phyloP scores from a whole-genome alignment of 2,329 filamentous ascomycete genomes.

The Metarhizium sp. region DNA sequence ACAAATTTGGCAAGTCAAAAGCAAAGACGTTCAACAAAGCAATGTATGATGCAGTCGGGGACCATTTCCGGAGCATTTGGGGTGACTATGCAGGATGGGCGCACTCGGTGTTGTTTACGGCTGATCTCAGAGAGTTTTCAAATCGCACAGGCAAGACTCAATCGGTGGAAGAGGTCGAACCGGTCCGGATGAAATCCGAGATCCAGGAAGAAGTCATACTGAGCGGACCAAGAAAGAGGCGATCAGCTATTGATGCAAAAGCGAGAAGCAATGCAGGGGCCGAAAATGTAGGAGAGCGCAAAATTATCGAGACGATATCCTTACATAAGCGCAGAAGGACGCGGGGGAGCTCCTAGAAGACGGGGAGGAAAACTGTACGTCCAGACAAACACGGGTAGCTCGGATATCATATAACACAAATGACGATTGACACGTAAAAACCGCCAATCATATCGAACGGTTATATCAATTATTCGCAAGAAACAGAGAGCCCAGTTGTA shows the following conservation, averaged over 20 bases:
- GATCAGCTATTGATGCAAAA: conserved; percentile 9
- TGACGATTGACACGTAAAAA: no score
- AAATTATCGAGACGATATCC: conserved; percentile 10
- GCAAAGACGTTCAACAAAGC: conserved; percentile 77
- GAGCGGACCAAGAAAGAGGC: conserved; percentile 17
- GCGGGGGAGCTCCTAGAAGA: conserved; percentile 5
- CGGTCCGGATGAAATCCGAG: not conserved
- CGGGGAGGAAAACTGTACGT: not conserved
- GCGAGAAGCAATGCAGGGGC: conserved; percentile 10
- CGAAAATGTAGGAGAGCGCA: conserved; percentile 13
- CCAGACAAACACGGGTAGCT: not conserved
- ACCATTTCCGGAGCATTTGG: conserved; percentile 85
- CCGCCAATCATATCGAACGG: no score
- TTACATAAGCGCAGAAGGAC: conserved; percentile 19
- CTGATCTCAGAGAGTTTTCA: conserved; percentile 78
- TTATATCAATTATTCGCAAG: no score
- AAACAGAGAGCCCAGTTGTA: not conserved
- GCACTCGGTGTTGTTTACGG: conserved; percentile 92
- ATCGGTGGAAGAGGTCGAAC: not conserved
- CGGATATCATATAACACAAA: not conserved
- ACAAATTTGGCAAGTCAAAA: conserved; percentile 81
- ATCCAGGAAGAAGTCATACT: conserved; percentile 14
- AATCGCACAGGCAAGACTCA: conserved; percentile 36
- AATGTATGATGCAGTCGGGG: conserved; percentile 82
- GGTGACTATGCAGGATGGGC: conserved; percentile 94